Conservation (phyloP, 768 basidiomycete species). For the Tricholoma sp. region DNA sequence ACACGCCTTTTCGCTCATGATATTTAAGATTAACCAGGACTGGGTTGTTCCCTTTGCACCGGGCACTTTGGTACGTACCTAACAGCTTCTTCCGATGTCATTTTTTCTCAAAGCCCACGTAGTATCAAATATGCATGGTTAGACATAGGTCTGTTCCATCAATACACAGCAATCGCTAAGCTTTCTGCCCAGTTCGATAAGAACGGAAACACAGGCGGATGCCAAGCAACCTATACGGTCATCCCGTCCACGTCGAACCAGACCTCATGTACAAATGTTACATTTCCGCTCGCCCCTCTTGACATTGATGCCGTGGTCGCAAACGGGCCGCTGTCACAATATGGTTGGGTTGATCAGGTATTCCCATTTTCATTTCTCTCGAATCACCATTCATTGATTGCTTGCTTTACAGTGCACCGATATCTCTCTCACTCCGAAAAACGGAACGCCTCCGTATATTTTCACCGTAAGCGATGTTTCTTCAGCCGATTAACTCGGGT, state of each 20-base stretch:
- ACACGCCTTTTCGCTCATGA: neutral
- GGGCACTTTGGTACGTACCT: slow-evolving; percentile 42
- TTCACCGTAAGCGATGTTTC: slow-evolving; percentile 39
- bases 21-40: slow-evolving; percentile 32
- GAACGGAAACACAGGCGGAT: slow-evolving; percentile 55
- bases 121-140: slow-evolving; percentile 71
- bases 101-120: neutral
- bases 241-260: slow-evolving; percentile 35
- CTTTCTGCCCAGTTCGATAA: slow-evolving; percentile 42
- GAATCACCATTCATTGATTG: neutral
- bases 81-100: neutral
- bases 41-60: slow-evolving; percentile 56
- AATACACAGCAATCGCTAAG: slow-evolving; percentile 1
- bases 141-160: slow-evolving; percentile 1
- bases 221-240: slow-evolving; percentile 53
- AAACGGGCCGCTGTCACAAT: slow-evolving; percentile 50
- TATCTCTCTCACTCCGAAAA: slow-evolving; percentile 45
- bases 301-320: slow-evolving; percentile 39
- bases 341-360: slow-evolving; percentile 56
- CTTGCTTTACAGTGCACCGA: slow-evolving; percentile 45
- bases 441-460: slow-evolving; percentile 56
- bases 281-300: slow-evolving; percentile 36
- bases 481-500: neutral
- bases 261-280: slow-evolving; percentile 47
- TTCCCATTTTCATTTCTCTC: slow-evolving; percentile 6